phyloP scores from a whole-genome alignment of 2,329 filamentous ascomycete species.

The Ceratocystis ficicola region DNA sequence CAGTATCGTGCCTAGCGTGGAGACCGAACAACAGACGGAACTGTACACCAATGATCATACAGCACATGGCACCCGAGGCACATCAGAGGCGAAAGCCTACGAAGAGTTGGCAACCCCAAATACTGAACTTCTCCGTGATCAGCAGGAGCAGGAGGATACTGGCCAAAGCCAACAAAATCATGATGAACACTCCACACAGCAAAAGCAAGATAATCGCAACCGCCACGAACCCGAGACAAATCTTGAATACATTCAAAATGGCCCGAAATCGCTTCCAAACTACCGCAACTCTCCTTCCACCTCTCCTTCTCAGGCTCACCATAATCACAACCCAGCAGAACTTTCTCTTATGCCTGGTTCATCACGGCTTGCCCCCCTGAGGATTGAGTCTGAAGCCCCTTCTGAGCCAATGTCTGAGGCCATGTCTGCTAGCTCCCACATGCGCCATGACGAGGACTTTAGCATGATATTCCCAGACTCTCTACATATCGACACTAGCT shows the following conservation, averaged over 20 bases:
- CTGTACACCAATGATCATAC: not conserved
- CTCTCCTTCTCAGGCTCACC: not conserved
- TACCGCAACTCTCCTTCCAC: not conserved
- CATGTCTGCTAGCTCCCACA: slow-evolving; percentile 19
- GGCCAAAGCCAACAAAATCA: not conserved
- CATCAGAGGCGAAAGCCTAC: no score
- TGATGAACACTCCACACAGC: not conserved
- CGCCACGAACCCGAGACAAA: not conserved
- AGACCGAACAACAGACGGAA: not conserved
- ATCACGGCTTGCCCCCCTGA: slow-evolving; percentile 1
- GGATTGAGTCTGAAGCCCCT: slow-evolving; percentile 5
- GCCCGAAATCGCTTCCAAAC: no score
- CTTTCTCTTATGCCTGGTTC: not conserved
- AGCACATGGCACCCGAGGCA: not conserved
- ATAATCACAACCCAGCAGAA: not conserved
- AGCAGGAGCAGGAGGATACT: no score
- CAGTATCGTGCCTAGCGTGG: not conserved
- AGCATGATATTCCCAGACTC: slow-evolving; percentile 49
- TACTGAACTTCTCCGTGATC: no score
- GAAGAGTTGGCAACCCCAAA: no score
- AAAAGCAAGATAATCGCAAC: not conserved
- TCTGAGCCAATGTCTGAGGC: slow-evolving; percentile 15
- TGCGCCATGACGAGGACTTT: slow-evolving; percentile 36
- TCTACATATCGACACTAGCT: slow-evolving; percentile 37
- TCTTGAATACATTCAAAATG: no score